Evolutionary conservation across 2,329 filamentous ascomycete genomes (phyloP), one percentile per base, ranked within the genome.

Genomic region (Pyricularia sp.): DNA sequence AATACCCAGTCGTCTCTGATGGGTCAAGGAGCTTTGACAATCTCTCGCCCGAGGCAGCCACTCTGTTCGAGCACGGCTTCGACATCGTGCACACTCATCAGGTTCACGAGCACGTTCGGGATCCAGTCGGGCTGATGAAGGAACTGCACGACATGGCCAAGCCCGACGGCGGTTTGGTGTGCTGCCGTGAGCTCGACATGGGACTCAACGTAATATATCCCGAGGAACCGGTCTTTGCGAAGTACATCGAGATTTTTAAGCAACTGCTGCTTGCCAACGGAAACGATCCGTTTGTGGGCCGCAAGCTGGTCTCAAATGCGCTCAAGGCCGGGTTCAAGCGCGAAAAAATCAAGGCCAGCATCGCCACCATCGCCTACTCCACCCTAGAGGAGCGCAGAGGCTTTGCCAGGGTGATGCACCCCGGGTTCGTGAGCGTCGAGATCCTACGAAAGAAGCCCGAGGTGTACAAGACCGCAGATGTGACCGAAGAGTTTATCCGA

Each of bases 21-120:
- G 24, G 24, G 1, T 10, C 26, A 4, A 30, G 5, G 22, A 26
- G 40, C 62, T 31, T 28, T 44, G 35, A 49, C 13, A 55, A n/a
- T 2, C 62, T 49, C 24, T 26, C 33, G 6, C 35, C 22, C 24
- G 62, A 62, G 8, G 24, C n/a, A 7, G 24, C 35, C 6, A 35
- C 13, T 10, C 40, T 53, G 13, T 49, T 62, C 62, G 55, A 55
- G 24, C 22, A 26, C 33, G 31, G 63, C 2, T 87, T 87, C 67
- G 85, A 88, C 68, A 71, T 87, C n/a, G 83, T 86, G 7, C 81
- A 82, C 68, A 79, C 78, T 28, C 82, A 85, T 69, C 83, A 86
- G 70, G 79, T 87, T 3, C 74, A 87, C 10, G 78, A 81, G 67
- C 84, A 87, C 71, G 73, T 87, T 4, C 72, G 74, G 26, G 76